Evolutionary conservation across 2,329 filamentous ascomycete species (phyloP).

Genomic region (Trichophyton rubrum): DNA sequence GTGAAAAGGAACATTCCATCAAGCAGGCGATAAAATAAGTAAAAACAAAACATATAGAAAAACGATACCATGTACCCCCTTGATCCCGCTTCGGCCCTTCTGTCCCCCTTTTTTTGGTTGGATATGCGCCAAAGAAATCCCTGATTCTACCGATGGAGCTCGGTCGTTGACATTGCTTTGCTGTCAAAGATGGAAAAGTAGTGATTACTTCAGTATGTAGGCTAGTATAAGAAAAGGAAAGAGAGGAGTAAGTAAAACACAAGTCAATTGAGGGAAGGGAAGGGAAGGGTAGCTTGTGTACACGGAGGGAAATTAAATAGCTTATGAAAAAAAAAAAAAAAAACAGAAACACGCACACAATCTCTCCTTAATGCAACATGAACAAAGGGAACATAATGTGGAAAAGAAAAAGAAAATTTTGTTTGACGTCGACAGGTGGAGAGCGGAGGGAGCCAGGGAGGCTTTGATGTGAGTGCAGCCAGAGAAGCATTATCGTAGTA

Average conservation of each 20-base stretch:
- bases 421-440: background rate
- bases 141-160: background rate
- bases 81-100: too few relatives aligned
- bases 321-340: background rate
- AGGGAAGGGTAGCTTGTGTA: background rate
- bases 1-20: too few relatives aligned
- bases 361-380: background rate
- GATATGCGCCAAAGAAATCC: background rate
- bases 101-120: background rate
- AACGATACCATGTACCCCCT: background rate
- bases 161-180: background rate
- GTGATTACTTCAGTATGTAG: slow-evolving; percentile 1
- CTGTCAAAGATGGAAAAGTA: background rate
- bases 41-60: background rate
- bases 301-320: background rate
- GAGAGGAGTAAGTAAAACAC: background rate
- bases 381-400: background rate
- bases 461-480: background rate
- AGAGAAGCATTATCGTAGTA: background rate
- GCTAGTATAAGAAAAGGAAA: background rate
- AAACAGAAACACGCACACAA: background rate
- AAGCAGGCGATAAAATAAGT: background rate
- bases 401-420: background rate
- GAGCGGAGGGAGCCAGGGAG: background rate
- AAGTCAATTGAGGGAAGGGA: background rate